Base-by-base conservation (phyloP, 306 rosid species). In the Amphicarpaea edgeworthii region DNA sequence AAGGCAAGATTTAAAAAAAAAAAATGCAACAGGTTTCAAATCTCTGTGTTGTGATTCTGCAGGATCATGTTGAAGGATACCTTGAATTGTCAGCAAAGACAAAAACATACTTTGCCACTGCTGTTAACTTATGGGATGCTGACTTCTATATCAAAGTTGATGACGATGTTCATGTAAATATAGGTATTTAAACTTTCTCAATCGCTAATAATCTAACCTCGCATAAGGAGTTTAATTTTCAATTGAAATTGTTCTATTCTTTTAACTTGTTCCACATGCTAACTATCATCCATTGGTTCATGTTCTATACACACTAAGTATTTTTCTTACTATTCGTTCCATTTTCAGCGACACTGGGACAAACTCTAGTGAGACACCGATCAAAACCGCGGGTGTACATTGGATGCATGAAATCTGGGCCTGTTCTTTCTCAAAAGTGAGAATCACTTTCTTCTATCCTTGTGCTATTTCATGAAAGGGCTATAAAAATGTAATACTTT, bases 351-450 rank as follows among this genome's bases (percentile, higher is more conserved):
- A 96, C 98, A 58, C 86, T 96, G 4, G 99, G 99, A 55, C 90
- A 87, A 77, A 96, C 99, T 37, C 83, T 96, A 53, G 87, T 89
- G 63, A 87, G 99, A 87, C 98, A 96, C 72, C 86, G 96, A 75
- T 72, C 87, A 21, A 92, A 89, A 79, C 91, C 86, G 5, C 88
- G 91, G 26, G 83, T 90, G 12, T 96, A 96, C 86, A 88, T 96
- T 20, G 98, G 99, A 75, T 96, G 99, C 90, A 96, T 96, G 99
- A 96, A 96, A 90, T 96, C 99, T 12, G 99, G 99, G 49, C 99
- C 98, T 24, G 98, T 96, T 50, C 89, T 96, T 75, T 77, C 92
- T 23, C 99, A 90, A 75, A 92, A 93, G 99, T 93, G 63, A 87
- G 93, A 43, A 37, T 12, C 15, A 26, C 70, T 65, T 70, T 70